Evolutionary conservation across 2,329 filamentous ascomycete genomes (phyloP).

Genomic region (Cladosporium austrohemisphaericum): DNA sequence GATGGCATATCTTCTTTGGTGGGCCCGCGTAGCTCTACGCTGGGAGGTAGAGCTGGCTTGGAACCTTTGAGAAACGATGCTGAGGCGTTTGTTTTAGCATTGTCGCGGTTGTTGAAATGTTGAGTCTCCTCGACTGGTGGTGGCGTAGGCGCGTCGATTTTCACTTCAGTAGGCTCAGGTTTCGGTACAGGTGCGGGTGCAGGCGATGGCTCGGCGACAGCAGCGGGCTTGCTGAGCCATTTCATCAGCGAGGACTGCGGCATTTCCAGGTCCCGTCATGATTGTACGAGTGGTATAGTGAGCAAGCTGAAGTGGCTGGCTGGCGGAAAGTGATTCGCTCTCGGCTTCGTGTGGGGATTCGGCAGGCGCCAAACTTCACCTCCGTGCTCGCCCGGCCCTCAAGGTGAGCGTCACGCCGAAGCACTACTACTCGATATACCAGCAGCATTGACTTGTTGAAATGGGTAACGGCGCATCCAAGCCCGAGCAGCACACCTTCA

Average conservation of each 20-base stretch:
- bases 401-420: slow-evolving; percentile 9
- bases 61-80: slow-evolving; percentile 13
- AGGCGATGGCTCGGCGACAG: slow-evolving; percentile 27
- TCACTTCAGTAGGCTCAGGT: background rate
- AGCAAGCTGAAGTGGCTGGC: no score
- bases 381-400: slow-evolving; percentile 13
- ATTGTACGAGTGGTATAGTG: no score
- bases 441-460: slow-evolving; percentile 18
- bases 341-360: slow-evolving; percentile 1
- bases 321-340: no score
- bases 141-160: background rate
- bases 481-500: slow-evolving; percentile 61
- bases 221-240: slow-evolving; percentile 46
- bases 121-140: slow-evolving; percentile 4
- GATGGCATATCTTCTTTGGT: slow-evolving; percentile 52
- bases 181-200: background rate
- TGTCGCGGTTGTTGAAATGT: background rate
- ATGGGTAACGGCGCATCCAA: slow-evolving; percentile 64
- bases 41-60: slow-evolving; percentile 37
- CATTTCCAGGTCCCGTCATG: slow-evolving; percentile 27
- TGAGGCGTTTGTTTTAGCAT: background rate
- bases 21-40: slow-evolving; percentile 52
- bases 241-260: slow-evolving; percentile 45
- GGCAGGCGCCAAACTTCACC: slow-evolving; percentile 9
- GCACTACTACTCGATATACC: no score